Evolutionary conservation across 2,329 filamentous ascomycete genomes (phyloP), one percentile per base, ranked within the genome.

Genomic region (Beauveria sp.): DNA sequence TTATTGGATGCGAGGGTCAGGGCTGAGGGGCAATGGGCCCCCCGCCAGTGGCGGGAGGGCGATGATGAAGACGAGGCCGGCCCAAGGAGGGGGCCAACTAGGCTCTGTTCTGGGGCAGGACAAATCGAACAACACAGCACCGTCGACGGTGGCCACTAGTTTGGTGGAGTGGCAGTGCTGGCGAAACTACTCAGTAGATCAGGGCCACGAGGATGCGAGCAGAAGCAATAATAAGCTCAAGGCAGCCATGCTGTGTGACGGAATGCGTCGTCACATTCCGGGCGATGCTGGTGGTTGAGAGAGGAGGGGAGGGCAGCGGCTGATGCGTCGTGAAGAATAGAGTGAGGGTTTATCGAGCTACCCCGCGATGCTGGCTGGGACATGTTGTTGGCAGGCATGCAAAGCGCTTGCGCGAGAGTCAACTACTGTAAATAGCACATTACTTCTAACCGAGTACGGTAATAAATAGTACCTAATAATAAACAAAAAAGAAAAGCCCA

Each of bases 101-200:
- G 24, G 46, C 40, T 51, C 45, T 24, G 40, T 38, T 38, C 34
- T 45, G 57, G 48, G 57, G 49, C 24, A n/a, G 43, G 16, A 28
- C 14, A 18, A 34, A 31, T 40, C 5, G 40, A 56, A 14, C 14
- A 10, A 31, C 34, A 31, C 20, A 22, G 34, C 34, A 31, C 20
- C 18, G 34, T 51, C 48, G 12, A 60, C 38, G 7, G 24, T 60
- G 46, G 57, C 57, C 57, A 60, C 57, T 60, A 60, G 40, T 14
- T 38, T 45, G 40, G 57, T 46, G 49, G 57, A 53, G 57, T 53
- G 49, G 48, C 57, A 38, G 57, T 60, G 57, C 57, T 48, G 57
- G 40, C 45, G 48, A 53, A 53, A 60, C 57, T 60, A 24, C 22
- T 24, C 22, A 24, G 22, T 24, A 22, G 38, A 60, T 24, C 20